phyloP scores from a whole-genome alignment of 768 basidiomycete genomes.

The Lyophyllum shimeji region DNA sequence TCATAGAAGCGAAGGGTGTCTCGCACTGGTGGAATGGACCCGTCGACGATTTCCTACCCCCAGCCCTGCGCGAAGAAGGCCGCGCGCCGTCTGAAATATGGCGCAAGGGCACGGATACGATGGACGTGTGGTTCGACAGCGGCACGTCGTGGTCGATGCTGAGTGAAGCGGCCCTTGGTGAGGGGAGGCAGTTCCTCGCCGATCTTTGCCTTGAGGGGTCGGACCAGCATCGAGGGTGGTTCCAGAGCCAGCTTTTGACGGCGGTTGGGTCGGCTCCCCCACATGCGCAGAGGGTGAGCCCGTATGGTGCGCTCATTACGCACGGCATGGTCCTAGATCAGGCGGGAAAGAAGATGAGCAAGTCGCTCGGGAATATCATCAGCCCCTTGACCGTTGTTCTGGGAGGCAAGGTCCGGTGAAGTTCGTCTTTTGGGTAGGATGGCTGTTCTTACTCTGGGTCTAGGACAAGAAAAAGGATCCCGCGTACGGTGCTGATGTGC shows the following conservation, averaged over 20 bases:
- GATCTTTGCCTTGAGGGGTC: constrained; percentile 94
- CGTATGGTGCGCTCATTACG: constrained; percentile 84
- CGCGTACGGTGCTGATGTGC: constrained; percentile 81
- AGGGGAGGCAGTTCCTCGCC: constrained; percentile 46
- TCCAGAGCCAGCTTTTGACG: constrained; percentile 93
- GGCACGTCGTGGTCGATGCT: constrained; percentile 93
- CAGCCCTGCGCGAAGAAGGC: constrained; percentile 49
- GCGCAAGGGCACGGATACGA: constrained; percentile 88
- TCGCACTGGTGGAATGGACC: constrained; percentile 93
- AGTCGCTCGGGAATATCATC: constrained; percentile 89
- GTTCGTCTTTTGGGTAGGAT: background rate
- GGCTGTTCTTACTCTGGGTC: background rate
- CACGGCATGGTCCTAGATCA: constrained; percentile 97
- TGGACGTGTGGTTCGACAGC: constrained; percentile 99
- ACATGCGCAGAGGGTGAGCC: constrained; percentile 32
- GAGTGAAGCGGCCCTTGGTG: constrained; percentile 32
- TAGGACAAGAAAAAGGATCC: constrained; percentile 73
- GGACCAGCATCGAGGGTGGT: constrained; percentile 99
- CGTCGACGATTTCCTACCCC: constrained; percentile 77
- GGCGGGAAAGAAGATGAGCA: constrained; percentile 95
- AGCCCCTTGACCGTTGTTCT: constrained; percentile 80
- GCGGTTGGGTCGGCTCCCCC: constrained; percentile 52
- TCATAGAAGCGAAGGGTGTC: constrained; percentile 73
- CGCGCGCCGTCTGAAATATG: constrained; percentile 45
- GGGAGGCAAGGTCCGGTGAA: constrained; percentile 66